phyloP scores from a whole-genome alignment of 495 filamentous ascomycete genomes.

The Aspergillus cavernicola region DNA sequence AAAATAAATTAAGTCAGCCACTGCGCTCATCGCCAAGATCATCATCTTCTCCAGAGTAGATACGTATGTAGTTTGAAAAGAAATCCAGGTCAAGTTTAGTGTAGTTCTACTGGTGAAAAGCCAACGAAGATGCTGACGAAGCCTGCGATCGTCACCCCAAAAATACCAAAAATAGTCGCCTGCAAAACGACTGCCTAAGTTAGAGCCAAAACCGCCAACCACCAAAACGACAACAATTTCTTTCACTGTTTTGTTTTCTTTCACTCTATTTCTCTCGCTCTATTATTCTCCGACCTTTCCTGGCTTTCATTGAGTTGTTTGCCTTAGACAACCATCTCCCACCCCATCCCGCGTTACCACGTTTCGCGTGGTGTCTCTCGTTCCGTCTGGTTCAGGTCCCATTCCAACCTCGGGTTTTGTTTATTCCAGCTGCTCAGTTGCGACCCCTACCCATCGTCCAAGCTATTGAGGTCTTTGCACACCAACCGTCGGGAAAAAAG shows the following conservation, averaged over 20 bases:
- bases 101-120: too few relatives aligned
- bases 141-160: constrained; percentile 12
- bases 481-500: too few relatives aligned
- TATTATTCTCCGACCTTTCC: not conserved
- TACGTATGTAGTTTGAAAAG: too few relatives aligned
- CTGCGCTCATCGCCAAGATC: not conserved
- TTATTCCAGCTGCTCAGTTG: not conserved
- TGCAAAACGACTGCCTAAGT: constrained; percentile 18
- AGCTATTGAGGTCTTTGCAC: not conserved
- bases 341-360: not conserved
- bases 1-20: constrained; percentile 13
- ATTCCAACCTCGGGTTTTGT: constrained; percentile 5
- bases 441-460: not conserved
- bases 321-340: not conserved
- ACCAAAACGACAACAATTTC: not conserved
- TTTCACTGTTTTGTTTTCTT: not conserved
- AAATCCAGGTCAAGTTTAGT: too few relatives aligned
- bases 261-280: not conserved
- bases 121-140: constrained; percentile 14
- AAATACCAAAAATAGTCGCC: constrained; percentile 14
- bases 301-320: not conserved
- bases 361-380: constrained; percentile 6
- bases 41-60: not conserved
- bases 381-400: constrained; percentile 11
- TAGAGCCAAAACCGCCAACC: constrained; percentile 1